Conservation (phyloP, 108 stramenopile species). For the Conticribra guillardii region DNA sequence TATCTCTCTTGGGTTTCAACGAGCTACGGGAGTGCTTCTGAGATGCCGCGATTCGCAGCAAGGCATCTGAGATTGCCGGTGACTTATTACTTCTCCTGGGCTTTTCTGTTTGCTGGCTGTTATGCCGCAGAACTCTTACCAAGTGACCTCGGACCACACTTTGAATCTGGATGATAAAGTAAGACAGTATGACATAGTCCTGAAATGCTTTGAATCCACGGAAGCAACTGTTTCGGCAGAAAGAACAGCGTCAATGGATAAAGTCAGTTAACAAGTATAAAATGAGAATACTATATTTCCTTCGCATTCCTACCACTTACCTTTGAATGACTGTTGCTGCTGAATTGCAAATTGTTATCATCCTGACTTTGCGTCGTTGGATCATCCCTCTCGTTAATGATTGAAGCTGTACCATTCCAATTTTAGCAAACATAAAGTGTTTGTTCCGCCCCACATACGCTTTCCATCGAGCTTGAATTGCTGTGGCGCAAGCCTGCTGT, state of each 20-base stretch:
- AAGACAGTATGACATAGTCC: slow-evolving; percentile 27
- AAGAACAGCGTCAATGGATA: not conserved
- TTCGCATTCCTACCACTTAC: slow-evolving; percentile 30
- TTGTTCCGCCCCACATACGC: not conserved
- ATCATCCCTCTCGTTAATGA: not conserved
- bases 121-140: not conserved
- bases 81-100: too few species aligned
- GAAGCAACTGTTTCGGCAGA: slow-evolving; percentile 15
- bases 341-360: slow-evolving; percentile 7
- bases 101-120: slow-evolving; percentile 29
- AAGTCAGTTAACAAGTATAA: not conserved
- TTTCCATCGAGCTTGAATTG: slow-evolving; percentile 8
- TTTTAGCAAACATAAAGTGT: not conserved
- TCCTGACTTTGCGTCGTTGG: too few species aligned
- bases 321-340: slow-evolving; percentile 24
- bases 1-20: too few species aligned
- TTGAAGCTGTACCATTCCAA: not conserved
- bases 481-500: not conserved
- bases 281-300: too few species aligned
- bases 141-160: not conserved
- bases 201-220: slow-evolving; percentile 29
- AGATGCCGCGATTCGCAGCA: too few species aligned
- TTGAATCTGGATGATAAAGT: slow-evolving; percentile 26
- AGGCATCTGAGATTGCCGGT: too few species aligned
- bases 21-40: too few species aligned